A percentile compares a stretch with the other conserved stretches of the same genome.
phyloP scores from a whole-genome alignment of 306 rosid genomes.

The Rosa chinensis region DNA sequence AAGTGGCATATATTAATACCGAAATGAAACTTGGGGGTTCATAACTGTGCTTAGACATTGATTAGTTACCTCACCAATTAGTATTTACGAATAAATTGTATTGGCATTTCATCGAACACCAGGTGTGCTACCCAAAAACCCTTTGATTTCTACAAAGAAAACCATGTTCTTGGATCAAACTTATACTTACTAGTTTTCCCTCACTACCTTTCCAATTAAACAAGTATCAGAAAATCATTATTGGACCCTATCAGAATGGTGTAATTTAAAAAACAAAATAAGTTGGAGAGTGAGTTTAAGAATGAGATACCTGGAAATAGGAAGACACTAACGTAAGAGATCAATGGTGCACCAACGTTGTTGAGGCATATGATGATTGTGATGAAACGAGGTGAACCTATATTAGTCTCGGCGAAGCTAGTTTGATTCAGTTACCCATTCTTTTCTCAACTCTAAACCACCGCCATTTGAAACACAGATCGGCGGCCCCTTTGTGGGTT shows the following conservation, averaged over 20 bases:
- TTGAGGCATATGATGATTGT: background rate
- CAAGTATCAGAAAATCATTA: background rate
- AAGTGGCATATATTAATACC: background rate
- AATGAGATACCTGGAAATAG: background rate
- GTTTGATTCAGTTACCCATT: background rate
- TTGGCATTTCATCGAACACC: slow-evolving; percentile 12
- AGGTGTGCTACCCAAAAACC: background rate
- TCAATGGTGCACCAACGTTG: background rate
- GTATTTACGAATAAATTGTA: background rate
- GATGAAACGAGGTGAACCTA: background rate
- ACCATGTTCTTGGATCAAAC: background rate
- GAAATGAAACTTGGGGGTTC: background rate
- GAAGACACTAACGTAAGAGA: background rate
- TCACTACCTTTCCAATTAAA: background rate
- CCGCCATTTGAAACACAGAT: no score
- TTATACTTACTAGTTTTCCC: background rate
- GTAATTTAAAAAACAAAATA: background rate
- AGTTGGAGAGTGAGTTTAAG: background rate
- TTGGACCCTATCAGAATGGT: background rate
- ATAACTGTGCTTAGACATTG: background rate
- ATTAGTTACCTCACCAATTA: background rate
- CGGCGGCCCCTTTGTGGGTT: no score
- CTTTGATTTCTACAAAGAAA: background rate
- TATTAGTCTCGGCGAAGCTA: background rate
- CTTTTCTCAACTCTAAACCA: no score